Evolutionary conservation across 2,329 filamentous ascomycete genomes (phyloP), one percentile per base, ranked within the genome.

Genomic region (Xylariaceae sp.): DNA sequence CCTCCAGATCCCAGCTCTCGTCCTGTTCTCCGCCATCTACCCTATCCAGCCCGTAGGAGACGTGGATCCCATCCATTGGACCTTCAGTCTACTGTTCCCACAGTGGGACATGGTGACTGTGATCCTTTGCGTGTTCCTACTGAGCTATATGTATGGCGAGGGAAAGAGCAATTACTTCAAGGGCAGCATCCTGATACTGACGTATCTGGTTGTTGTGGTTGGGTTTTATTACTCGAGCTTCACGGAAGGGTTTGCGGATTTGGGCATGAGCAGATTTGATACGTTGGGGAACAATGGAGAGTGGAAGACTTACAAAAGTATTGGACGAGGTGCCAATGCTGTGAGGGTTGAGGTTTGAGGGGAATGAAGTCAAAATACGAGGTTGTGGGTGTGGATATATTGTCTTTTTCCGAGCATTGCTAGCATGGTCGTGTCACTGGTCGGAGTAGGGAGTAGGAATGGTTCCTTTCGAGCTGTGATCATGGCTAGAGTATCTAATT

Each of bases 141-240:
- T 99, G 60, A 96, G 91, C 65, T 96, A 97, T 76, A 93, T 99
- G 78, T 96, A 97, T 63, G 90, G 93, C 47, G 94, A 99, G 73
- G 94, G 94, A 39, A 99, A 99, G 83, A 97, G 92, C 77, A 99
- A 99, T 72, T 99, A 99, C 73, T 99, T 99, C 83, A 99, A 99
- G 76, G 94, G 94, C 47, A 96, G 90, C 59, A 97, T 97, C 62
- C 78, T 99, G 47, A 84, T 97, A 58, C 76, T 99, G 46, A 94
- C 90, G 33, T 99, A 99, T 69, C 72, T 97, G 19, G 94, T 97
- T 28, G 90, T 99, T 45, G 77, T 97, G 28, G 83, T 90, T 42
- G 94, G 94, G 1, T 99, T 95, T 75, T 97, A 90, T 73, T 88
- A 96, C 53, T 90, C 90, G 47, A 77, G 82, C 28, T 83, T 68